A percentile compares a stretch with the other conserved stretches of the same genome.
phyloP scores from a whole-genome alignment of 2,329 filamentous ascomycete genomes.

The Coniella vitis region DNA sequence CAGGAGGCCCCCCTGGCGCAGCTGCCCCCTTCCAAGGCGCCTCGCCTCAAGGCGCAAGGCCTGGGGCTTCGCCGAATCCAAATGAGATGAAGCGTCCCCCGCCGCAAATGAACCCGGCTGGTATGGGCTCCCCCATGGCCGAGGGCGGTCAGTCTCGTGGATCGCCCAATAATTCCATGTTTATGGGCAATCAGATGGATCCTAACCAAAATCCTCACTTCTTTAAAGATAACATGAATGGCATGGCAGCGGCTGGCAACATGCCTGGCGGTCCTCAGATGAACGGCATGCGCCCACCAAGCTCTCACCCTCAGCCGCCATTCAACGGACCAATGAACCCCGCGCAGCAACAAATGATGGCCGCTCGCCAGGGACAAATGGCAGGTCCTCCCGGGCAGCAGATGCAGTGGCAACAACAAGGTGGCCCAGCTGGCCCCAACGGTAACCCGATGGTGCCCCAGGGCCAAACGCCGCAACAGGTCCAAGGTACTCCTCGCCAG shows the following conservation, averaged over 20 bases:
- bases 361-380: constrained; percentile 35
- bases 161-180: constrained; percentile 57
- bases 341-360: constrained; percentile 56
- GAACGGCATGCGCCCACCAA: constrained; percentile 63
- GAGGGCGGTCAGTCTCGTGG: constrained; percentile 60
- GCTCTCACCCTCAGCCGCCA: constrained; percentile 52
- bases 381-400: constrained; percentile 32
- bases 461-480: constrained; percentile 42
- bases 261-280: constrained; percentile 50
- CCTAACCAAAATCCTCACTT: constrained; percentile 54
- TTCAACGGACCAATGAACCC: constrained; percentile 54
- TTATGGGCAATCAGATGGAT: constrained; percentile 58
- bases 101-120: constrained; percentile 63
- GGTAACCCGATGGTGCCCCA: constrained; percentile 37
- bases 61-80: constrained; percentile 69
- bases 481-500: constrained; percentile 67
- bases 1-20: constrained; percentile 31
- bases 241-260: constrained; percentile 39
- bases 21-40: constrained; percentile 53
- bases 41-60: constrained; percentile 61
- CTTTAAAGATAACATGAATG: constrained; percentile 33
- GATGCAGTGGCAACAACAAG: constrained; percentile 39
- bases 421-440: constrained; percentile 29
- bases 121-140: constrained; percentile 64
- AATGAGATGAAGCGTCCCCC: constrained; percentile 72